phyloP scores from a whole-genome alignment of 495 filamentous ascomycete genomes.

The Amphirosellinia nigrospora region DNA sequence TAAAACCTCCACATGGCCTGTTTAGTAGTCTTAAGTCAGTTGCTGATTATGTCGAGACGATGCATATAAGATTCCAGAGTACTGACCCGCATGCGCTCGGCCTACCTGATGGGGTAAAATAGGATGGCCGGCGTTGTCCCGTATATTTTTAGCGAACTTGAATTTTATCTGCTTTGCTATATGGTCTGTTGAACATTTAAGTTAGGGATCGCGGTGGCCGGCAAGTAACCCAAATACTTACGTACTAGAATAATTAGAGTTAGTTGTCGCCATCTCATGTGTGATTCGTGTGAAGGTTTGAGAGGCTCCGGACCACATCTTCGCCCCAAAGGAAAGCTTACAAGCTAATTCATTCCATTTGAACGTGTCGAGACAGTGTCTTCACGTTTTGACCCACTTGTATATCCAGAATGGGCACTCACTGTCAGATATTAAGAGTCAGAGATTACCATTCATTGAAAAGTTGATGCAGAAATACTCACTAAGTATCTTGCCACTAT shows the following conservation, averaged over 20 bases:
- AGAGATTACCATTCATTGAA: neutral
- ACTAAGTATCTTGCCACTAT: conserved; percentile 21
- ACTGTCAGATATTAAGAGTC: neutral
- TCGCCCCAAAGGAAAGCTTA: neutral
- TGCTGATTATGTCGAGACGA: too few species aligned
- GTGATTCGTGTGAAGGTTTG: neutral
- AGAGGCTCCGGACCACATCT: neutral
- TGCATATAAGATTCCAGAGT: neutral
- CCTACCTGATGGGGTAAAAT: conserved; percentile 24
- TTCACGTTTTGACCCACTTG: conserved; percentile 14
- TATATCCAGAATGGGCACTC: conserved; percentile 30
- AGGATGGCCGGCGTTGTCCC: conserved; percentile 22
- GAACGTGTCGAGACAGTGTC: conserved; percentile 29
- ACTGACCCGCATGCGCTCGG: conserved; percentile 30
- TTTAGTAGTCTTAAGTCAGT: neutral
- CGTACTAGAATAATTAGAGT: neutral
- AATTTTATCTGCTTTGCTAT: conserved; percentile 28
- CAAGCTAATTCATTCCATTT: conserved; percentile 31
- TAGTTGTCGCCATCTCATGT: neutral
- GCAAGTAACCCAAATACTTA: neutral
- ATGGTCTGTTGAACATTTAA: conserved; percentile 6
- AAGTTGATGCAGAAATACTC: neutral
- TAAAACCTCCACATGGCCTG: conserved; percentile 36
- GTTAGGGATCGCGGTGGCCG: neutral
- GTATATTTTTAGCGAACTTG: conserved; percentile 29